Evolutionary conservation across 495 filamentous ascomycete genomes (phyloP).

Genomic region (Letharia columbiana): DNA sequence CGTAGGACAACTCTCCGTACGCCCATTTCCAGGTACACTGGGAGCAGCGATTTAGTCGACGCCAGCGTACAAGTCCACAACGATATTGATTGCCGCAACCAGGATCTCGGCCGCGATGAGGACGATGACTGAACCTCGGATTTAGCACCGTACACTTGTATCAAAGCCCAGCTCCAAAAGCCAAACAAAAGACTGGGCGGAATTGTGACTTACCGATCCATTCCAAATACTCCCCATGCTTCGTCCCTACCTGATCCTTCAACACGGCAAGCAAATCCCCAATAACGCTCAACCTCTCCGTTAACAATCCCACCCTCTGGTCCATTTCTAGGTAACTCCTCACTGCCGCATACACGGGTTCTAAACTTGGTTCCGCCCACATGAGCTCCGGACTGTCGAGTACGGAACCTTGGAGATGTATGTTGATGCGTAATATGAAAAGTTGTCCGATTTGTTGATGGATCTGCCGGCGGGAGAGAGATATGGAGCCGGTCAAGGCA

Average conservation of each 20-base stretch:
- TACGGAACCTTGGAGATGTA: constrained; percentile 92
- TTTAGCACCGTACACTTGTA: not conserved
- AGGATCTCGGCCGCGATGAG: constrained; percentile 94
- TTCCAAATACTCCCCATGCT: constrained; percentile 91
- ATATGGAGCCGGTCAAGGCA: constrained; percentile 81
- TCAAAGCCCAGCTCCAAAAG: not conserved
- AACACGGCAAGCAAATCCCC: constrained; percentile 88
- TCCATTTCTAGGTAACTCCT: constrained; percentile 96
- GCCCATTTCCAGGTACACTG: not conserved
- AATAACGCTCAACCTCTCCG: constrained; percentile 86
- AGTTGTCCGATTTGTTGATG: constrained; percentile 98
- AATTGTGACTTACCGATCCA: constrained; percentile 68
- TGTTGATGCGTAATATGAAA: constrained; percentile 94
- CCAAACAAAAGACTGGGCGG: not conserved
- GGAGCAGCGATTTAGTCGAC: constrained; percentile 44
- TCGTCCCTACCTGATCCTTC: constrained; percentile 91
- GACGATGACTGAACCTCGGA: constrained; percentile 61
- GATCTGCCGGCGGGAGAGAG: constrained; percentile 73
- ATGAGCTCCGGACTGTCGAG: constrained; percentile 97
- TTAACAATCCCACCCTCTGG: constrained; percentile 82
- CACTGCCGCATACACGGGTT: constrained; percentile 91
- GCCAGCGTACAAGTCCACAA: constrained; percentile 88
- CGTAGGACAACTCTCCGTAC: not conserved
- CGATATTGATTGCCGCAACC: constrained; percentile 88
- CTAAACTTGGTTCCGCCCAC: constrained; percentile 95